A percentile compares a stretch with the other conserved stretches of the same genome.
phyloP scores from a whole-genome alignment of 2,329 filamentous ascomycete genomes.

The Penicillium corylophilum region DNA sequence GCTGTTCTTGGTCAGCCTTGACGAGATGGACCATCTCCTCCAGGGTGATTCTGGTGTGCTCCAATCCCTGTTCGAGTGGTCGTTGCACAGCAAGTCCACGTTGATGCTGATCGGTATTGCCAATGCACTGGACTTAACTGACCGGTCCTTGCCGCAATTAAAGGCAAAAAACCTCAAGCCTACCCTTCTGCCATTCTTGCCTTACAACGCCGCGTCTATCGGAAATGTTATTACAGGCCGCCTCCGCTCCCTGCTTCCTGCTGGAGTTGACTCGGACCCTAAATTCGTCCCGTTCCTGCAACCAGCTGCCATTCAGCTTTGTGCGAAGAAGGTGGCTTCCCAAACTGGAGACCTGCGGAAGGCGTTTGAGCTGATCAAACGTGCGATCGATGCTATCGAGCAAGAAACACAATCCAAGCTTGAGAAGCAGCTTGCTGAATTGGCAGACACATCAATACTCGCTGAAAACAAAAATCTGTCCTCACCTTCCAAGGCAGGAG shows the following conservation, averaged over 20 bases:
- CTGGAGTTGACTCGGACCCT: slow-evolving; percentile 41
- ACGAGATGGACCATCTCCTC: slow-evolving; percentile 93
- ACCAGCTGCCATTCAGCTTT: slow-evolving; percentile 88
- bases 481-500: slow-evolving; percentile 42
- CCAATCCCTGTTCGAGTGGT: slow-evolving; percentile 97
- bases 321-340: slow-evolving; percentile 88
- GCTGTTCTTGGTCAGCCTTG: slow-evolving; percentile 80
- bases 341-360: slow-evolving; percentile 94
- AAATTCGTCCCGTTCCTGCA: slow-evolving; percentile 84
- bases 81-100: slow-evolving; percentile 73
- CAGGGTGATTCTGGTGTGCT: slow-evolving; percentile 84
- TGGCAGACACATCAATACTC: slow-evolving; percentile 67
- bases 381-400: slow-evolving; percentile 86
- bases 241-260: slow-evolving; percentile 69
- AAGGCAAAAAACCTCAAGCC: slow-evolving; percentile 92
- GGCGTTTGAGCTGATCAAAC: slow-evolving; percentile 89
- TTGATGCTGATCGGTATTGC: slow-evolving; percentile 89
- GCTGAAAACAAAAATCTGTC: slow-evolving; percentile 78
- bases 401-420: slow-evolving; percentile 74
- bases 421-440: slow-evolving; percentile 58
- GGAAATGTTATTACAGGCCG: slow-evolving; percentile 82
- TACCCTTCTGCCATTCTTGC: slow-evolving; percentile 83
- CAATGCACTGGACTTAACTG: slow-evolving; percentile 92
- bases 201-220: slow-evolving; percentile 85
- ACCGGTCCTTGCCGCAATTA: slow-evolving; percentile 87